phyloP scores from a whole-genome alignment of 1,284 basidiomycete genomes.

The Neolentinus lepideus region DNA sequence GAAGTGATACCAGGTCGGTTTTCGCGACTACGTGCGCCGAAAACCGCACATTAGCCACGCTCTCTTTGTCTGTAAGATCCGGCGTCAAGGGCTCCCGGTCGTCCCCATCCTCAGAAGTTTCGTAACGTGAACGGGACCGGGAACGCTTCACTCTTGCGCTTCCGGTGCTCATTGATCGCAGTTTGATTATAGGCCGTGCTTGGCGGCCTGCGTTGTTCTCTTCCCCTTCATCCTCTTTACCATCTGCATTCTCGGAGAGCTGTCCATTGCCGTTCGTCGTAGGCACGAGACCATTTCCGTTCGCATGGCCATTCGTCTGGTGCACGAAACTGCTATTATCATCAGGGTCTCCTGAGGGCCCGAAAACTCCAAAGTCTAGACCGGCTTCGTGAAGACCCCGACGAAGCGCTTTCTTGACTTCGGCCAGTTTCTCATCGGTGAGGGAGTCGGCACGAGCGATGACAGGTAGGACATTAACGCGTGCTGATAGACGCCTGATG shows the following conservation, averaged over 20 bases:
- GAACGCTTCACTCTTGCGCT: conserved; percentile 34
- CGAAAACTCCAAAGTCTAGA: conserved; percentile 69
- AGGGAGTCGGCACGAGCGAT: conserved; percentile 72
- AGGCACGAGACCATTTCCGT: conserved; percentile 17
- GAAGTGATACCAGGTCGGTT: conserved; percentile 41
- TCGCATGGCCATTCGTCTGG: conserved; percentile 17
- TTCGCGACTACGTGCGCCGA: conserved; percentile 59
- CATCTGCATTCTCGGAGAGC: conserved; percentile 18
- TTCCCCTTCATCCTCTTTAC: conserved; percentile 24
- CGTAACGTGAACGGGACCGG: conserved; percentile 65
- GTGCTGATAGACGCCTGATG: conserved; percentile 61
- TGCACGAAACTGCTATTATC: conserved; percentile 12
- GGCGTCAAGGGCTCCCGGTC: conserved; percentile 38
- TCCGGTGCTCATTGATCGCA: conserved; percentile 35
- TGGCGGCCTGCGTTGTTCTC: conserved; percentile 40
- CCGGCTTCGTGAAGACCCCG: conserved; percentile 54
- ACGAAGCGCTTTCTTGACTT: conserved; percentile 62
- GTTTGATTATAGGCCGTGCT: conserved; percentile 67
- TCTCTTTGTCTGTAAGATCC: conserved; percentile 54
- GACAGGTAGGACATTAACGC: conserved; percentile 72
- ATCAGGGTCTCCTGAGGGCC: conserved; percentile 24
- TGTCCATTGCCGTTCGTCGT: conserved; percentile 9
- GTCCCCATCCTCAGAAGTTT: conserved; percentile 49
- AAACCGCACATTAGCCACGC: conserved; percentile 67
- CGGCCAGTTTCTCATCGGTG: conserved; percentile 61